Evolutionary conservation across 2,329 filamentous ascomycete genomes (phyloP).

Genomic region (Botryotinia globosa): DNA sequence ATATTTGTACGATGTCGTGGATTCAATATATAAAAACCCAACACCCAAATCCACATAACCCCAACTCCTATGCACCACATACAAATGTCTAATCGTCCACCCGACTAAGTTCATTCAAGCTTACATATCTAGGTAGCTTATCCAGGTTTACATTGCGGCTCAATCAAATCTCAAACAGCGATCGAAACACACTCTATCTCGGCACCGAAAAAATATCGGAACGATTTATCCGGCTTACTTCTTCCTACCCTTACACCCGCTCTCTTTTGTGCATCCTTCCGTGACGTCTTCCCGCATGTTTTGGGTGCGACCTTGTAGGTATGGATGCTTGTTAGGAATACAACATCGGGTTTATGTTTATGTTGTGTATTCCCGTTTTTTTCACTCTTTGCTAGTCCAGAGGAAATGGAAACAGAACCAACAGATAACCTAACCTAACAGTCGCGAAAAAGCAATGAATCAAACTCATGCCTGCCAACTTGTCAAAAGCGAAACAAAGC

Average conservation of each 20-base stretch:
- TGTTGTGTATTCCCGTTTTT: not conserved
- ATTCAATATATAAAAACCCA: not conserved
- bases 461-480: not conserved
- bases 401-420: not conserved
- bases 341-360: not conserved
- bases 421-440: too few species aligned
- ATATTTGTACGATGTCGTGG: not conserved
- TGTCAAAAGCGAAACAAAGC: not conserved
- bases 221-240: not conserved
- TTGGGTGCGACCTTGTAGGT: not conserved
- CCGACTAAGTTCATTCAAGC: not conserved
- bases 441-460: not conserved
- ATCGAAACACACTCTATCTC: not conserved
- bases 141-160: not conserved
- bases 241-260: not conserved
- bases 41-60: not conserved
- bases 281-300: conserved; percentile 9
- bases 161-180: not conserved
- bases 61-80: not conserved
- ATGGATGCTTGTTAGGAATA: not conserved
- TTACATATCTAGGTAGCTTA: not conserved
- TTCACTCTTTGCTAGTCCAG: not conserved
- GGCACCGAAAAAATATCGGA: not conserved
- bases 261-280: not conserved
- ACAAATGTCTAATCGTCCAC: not conserved